Evolutionary conservation across 2,329 filamentous ascomycete genomes (phyloP).

Genomic region (Xylaria sp.): DNA sequence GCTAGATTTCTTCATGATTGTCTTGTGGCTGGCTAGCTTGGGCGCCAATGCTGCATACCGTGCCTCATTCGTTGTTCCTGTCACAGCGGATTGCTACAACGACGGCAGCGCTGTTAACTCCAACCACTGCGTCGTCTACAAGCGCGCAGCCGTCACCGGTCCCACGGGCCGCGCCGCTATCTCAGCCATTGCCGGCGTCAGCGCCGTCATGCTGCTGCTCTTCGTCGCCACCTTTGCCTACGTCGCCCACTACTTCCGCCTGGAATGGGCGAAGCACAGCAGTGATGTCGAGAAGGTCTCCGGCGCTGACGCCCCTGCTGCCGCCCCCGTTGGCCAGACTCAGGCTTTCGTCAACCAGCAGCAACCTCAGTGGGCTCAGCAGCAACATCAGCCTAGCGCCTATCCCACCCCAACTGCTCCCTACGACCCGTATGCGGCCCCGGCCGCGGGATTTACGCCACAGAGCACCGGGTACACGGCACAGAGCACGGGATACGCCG

Average conservation of each 20-base stretch:
- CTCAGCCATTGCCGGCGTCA: conserved; percentile 50
- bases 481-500: conserved; percentile 31
- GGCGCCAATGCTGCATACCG: conserved; percentile 49
- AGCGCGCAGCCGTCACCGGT: conserved; percentile 42
- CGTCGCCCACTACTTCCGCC: conserved; percentile 42
- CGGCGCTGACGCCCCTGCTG: neutral
- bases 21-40: conserved; percentile 55
- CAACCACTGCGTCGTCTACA: conserved; percentile 43
- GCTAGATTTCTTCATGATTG: conserved; percentile 50
- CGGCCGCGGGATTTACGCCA: conserved; percentile 14
- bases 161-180: conserved; percentile 45
- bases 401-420: conserved; percentile 4
- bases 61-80: conserved; percentile 43
- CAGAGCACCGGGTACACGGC: conserved; percentile 28
- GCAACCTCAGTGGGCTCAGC: conserved; percentile 24
- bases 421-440: conserved; percentile 31
- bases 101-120: conserved; percentile 50
- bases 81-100: conserved; percentile 41
- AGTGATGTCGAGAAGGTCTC: conserved; percentile 36
- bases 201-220: conserved; percentile 46
- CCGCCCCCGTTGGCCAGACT: conserved; percentile 16
- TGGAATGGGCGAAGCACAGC: conserved; percentile 30
- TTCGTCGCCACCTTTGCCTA: conserved; percentile 42
- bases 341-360: conserved; percentile 31
- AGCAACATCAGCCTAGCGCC: conserved; percentile 23